Base-by-base conservation (phyloP, 768 basidiomycete species). In the Pulveroboletus ravenelii region DNA sequence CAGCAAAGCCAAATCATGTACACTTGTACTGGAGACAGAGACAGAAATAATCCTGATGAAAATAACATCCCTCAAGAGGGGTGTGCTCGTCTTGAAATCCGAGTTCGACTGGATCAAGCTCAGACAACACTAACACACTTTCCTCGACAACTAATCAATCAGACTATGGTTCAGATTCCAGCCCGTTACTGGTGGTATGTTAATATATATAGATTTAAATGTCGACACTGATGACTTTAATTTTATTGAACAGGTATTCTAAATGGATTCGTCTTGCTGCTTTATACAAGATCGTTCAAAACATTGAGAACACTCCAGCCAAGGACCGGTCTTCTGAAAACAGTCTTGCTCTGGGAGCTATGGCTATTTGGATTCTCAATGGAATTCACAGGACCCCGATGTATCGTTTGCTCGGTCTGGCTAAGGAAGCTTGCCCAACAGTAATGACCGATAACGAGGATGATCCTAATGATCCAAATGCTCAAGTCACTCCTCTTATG, bases 291-390 rank as follows among this genome's bases (percentile, higher is more conserved):
- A 3, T 40, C 2, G 8, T 40, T 15, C 5, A 1, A 1, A 40
- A 40, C 6, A 7, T 23, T 23, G 3, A 40, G 0, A 4, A 6
- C 4, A 1, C 14, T 1, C 13, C 39, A 0, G 7, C 3, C 39
- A 40, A 39, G 18, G 20, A 39, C 7, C 6, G 17, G 6, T 15
- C n/a, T 15, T 37, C 23, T 1, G 48, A 45, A 6, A 46, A 32
- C 13, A 1, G 13, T 1, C 30, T 54, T 1, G 49, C 44, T n/a
- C 35, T 54, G 1, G 34, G 34, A 3, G 53, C 49, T 2, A 54
- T 51, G 2, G 17, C 7, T 3, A 38, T 54, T 1, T 54, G 53
- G 53, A 51, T 54, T 6, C 8, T 51, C 0, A 54, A 54, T 27
- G 49, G 35, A 0, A n/a, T 23, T 0, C 35, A 54, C 6, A 13